Conservation (phyloP, 305 asterid species). For the Ajuga reptans region DNA sequence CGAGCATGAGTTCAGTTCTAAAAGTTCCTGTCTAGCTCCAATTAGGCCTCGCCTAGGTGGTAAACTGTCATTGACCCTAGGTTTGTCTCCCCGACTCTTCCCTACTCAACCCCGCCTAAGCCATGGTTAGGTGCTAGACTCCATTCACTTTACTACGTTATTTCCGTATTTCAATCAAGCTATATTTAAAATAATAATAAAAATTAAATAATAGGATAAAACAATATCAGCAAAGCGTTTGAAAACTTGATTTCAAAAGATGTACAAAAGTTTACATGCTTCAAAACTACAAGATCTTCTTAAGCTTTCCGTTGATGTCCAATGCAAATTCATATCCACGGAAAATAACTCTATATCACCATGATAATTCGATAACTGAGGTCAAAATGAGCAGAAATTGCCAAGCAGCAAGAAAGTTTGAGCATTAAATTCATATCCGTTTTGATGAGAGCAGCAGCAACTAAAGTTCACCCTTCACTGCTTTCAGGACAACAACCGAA, state of each 20-base stretch:
- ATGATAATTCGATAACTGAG: background rate
- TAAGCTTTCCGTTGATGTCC: background rate
- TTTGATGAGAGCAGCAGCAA: background rate
- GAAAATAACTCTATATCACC: background rate
- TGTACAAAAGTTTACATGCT: background rate
- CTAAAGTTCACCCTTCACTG: background rate
- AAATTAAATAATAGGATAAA: background rate
- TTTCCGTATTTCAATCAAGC: too few relatives aligned
- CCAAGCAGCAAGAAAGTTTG: background rate
- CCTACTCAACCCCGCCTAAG: too few relatives aligned
- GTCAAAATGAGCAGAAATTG: background rate
- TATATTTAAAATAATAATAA: too few relatives aligned
- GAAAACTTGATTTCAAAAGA: background rate
- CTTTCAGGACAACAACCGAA: conserved; percentile 4
- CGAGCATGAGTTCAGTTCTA: too few relatives aligned
- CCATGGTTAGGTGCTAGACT: too few relatives aligned
- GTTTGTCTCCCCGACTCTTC: too few relatives aligned
- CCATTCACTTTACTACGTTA: too few relatives aligned
- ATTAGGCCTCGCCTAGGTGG: too few relatives aligned
- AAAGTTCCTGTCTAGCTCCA: too few relatives aligned
- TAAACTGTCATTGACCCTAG: too few relatives aligned
- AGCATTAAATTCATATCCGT: background rate
- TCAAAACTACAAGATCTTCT: background rate
- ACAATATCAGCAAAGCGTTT: background rate
- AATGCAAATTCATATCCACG: background rate